Percentiles rank a stretch among this genome's conserved stretches.
phyloP scores from a whole-genome alignment of 306 rosid genomes.

The Prunus davidiana region DNA sequence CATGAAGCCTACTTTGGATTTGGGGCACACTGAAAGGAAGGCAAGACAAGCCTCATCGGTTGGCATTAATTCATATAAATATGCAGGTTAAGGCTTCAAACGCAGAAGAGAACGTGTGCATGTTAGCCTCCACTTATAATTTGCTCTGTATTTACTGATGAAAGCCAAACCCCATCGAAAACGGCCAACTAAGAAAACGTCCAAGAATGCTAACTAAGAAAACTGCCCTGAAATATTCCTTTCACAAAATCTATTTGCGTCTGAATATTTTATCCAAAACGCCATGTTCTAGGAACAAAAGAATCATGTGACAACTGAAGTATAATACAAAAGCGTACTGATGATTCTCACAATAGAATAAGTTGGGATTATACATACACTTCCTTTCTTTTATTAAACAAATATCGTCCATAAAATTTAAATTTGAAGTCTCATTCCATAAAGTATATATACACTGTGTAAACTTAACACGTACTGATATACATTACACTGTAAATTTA shows the following conservation, averaged over 20 bases:
- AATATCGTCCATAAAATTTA: no score
- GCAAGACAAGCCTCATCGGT: background rate
- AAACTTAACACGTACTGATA: no score
- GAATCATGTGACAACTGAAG: background rate
- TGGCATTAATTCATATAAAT: slow-evolving; percentile 23
- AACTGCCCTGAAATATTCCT: slow-evolving; percentile 46
- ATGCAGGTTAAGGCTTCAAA: slow-evolving; percentile 24
- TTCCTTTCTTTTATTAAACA: no score
- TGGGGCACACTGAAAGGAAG: slow-evolving; percentile 22
- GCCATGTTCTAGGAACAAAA: slow-evolving; percentile 8
- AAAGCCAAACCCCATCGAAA: slow-evolving; percentile 4
- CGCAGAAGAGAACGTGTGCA: slow-evolving; percentile 38
- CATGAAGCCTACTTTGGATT: slow-evolving; percentile 52
- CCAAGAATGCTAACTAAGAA: slow-evolving; percentile 44
- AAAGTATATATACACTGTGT: no score
- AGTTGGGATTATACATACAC: no score
- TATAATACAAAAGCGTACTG: background rate
- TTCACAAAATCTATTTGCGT: slow-evolving; percentile 5
- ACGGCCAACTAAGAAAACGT: slow-evolving; percentile 42
- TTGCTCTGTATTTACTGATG: slow-evolving; percentile 26
- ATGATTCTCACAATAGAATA: no score
- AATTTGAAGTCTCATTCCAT: no score
- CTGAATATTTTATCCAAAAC: background rate
- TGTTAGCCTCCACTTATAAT: slow-evolving; percentile 52
- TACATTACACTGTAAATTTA: no score